A percentile compares a stretch with the other conserved stretches of the same genome.
These are phyloP conservation scores for Syzygium aqueum DNA, from an alignment of 345 rosid species.

Conservation along the genomic window DNA sequence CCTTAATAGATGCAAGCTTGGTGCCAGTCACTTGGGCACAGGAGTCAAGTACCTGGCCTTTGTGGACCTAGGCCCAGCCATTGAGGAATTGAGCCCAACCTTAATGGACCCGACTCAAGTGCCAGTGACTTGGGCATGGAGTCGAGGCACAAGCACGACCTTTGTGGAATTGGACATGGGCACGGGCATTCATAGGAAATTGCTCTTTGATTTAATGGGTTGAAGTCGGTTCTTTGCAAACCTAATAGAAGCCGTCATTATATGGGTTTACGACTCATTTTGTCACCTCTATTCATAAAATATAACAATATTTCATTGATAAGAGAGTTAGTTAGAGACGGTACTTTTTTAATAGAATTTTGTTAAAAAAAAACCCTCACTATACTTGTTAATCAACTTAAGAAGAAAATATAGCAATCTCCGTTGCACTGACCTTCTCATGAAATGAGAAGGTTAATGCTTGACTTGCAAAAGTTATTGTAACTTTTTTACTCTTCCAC, in stretches of 20 bases:
- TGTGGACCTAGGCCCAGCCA: background rate
- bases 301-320: background rate
- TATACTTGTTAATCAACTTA: background rate
- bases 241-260: background rate
- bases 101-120: background rate
- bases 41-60: background rate
- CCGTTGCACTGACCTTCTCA: background rate
- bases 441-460: no score
- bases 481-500: background rate
- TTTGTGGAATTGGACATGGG: background rate
- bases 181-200: background rate
- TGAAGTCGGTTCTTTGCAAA: background rate
- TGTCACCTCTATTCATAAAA: background rate
- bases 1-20: background rate
- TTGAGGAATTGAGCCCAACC: background rate
- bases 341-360: background rate
- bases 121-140: background rate
- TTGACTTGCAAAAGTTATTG: no score
- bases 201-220: background rate
- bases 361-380: background rate
- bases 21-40: background rate
- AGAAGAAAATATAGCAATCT: background rate
- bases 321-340: background rate
- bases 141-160: background rate
- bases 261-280: background rate